A percentile compares a stretch with the other conserved stretches of the same genome.
phyloP scores from a whole-genome alignment of 345 rosid genomes.

The Populus ilicifolia region DNA sequence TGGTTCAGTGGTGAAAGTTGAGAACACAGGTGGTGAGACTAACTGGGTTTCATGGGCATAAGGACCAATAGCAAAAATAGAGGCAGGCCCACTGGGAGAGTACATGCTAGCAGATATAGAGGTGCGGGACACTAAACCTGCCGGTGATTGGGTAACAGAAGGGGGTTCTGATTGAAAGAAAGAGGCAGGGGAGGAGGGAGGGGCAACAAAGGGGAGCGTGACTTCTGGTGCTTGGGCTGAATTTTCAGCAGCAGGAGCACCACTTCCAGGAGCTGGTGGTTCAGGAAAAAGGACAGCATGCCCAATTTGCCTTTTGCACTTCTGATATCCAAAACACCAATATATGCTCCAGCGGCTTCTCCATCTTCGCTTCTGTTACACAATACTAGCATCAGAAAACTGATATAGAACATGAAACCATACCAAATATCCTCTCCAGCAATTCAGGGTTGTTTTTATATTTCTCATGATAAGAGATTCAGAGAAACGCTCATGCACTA shows the following conservation, averaged over 20 bases:
- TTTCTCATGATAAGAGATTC: neutral
- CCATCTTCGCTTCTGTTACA: slow-evolving; percentile 71
- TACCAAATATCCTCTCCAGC: neutral
- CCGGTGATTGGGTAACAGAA: slow-evolving; percentile 80
- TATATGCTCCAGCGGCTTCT: slow-evolving; percentile 55
- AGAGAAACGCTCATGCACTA: neutral
- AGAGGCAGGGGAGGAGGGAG: slow-evolving; percentile 96
- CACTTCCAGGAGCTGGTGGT: slow-evolving; percentile 26
- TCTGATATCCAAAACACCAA: slow-evolving; percentile 74
- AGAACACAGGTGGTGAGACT: slow-evolving; percentile 92
- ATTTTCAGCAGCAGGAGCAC: slow-evolving; percentile 37
- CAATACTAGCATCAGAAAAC: slow-evolving; percentile 15
- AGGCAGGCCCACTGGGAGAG: slow-evolving; percentile 67
- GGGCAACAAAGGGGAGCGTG: slow-evolving; percentile 72
- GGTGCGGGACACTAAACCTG: slow-evolving; percentile 53
- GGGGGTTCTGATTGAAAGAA: slow-evolving; percentile 91
- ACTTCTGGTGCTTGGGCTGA: slow-evolving; percentile 32
- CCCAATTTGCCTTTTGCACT: slow-evolving; percentile 59
- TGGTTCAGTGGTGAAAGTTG: slow-evolving; percentile 93
- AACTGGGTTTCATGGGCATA: slow-evolving; percentile 88
- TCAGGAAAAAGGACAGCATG: slow-evolving; percentile 64
- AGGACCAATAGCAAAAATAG: slow-evolving; percentile 92
- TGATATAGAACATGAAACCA: neutral
- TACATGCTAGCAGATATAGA: slow-evolving; percentile 60
- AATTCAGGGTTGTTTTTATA: neutral